A percentile compares a stretch with the other conserved stretches of the same genome.
These are phyloP conservation scores for Macrocystidia cucumis DNA, from an alignment of 1,284 basidiomycete genomes.

Conservation along the genomic window DNA sequence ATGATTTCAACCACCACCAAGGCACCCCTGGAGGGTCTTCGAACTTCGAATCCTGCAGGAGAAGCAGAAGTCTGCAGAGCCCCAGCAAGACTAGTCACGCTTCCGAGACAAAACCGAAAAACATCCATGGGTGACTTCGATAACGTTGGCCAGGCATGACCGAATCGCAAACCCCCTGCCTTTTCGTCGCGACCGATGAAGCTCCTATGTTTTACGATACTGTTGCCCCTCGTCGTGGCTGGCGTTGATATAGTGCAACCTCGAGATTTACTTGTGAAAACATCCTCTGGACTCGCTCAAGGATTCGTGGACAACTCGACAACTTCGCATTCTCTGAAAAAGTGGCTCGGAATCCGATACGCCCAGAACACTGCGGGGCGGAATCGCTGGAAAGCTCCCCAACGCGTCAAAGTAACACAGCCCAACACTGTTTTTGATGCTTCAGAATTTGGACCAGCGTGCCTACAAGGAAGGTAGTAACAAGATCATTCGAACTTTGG, in stretches of 20 bases:
- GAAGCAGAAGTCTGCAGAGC: too few relatives aligned
- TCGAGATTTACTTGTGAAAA: constrained; percentile 15
- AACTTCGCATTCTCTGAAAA: constrained; percentile 22
- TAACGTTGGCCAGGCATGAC: too few relatives aligned
- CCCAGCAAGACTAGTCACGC: too few relatives aligned
- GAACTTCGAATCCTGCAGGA: too few relatives aligned
- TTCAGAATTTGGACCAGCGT: constrained; percentile 30
- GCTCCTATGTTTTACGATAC: not conserved
- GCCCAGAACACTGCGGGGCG: constrained; percentile 29
- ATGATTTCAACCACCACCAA: too few relatives aligned
- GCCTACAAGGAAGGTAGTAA: constrained; percentile 28
- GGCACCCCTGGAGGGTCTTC: too few relatives aligned
- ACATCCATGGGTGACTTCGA: too few relatives aligned
- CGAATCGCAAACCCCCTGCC: too few relatives aligned
- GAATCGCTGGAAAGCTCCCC: constrained; percentile 33
- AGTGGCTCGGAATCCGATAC: constrained; percentile 32
- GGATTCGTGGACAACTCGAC: constrained; percentile 28
- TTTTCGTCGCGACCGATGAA: not conserved
- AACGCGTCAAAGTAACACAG: constrained; percentile 15
- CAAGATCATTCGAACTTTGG: not conserved
- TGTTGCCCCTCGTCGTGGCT: too few relatives aligned
- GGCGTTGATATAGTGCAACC: too few relatives aligned
- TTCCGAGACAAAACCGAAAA: too few relatives aligned
- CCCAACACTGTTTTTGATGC: constrained; percentile 22
- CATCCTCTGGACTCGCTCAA: constrained; percentile 24